Conservation (phyloP, 2,329 filamentous ascomycete species). For the Colletotrichum brevisporum region DNA sequence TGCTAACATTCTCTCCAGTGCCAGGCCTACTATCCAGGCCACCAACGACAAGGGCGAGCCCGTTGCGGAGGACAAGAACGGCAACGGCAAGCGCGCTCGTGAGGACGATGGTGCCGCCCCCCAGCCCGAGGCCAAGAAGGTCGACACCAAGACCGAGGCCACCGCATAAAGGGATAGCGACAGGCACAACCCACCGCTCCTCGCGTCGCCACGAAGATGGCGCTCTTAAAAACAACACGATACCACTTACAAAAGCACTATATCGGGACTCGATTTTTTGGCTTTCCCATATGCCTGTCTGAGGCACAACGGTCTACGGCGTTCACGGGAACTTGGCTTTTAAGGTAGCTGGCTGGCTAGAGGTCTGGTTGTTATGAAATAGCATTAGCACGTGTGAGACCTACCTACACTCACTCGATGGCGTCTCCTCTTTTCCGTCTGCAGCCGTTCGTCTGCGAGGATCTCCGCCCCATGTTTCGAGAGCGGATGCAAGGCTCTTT, state of each 20-base stretch:
- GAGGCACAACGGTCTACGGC: slow-evolving; percentile 37
- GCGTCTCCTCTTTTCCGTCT: slow-evolving; percentile 7
- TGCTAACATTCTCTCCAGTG: slow-evolving; percentile 45
- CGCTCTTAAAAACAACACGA: slow-evolving; percentile 33
- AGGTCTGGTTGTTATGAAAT: slow-evolving; percentile 40
- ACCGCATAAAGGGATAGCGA: slow-evolving; percentile 27
- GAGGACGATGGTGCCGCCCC: slow-evolving; percentile 63
- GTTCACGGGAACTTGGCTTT: slow-evolving; percentile 37
- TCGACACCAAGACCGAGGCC: slow-evolving; percentile 64
- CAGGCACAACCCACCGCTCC: background rate
- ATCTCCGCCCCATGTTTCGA: slow-evolving; percentile 1
- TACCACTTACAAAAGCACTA: slow-evolving; percentile 41
- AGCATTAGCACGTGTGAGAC: slow-evolving; percentile 37
- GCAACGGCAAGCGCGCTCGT: slow-evolving; percentile 68
- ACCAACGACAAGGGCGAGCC: slow-evolving; percentile 56
- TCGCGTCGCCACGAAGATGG: background rate
- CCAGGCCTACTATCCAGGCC: slow-evolving; percentile 60
- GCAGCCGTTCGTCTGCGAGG: slow-evolving; percentile 23
- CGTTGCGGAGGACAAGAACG: slow-evolving; percentile 43
- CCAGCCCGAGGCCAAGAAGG: slow-evolving; percentile 73
- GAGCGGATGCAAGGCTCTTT: slow-evolving; percentile 11
- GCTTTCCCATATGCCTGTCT: slow-evolving; percentile 28
- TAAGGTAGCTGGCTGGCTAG: slow-evolving; percentile 38
- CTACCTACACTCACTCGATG: slow-evolving; percentile 11
- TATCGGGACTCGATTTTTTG: slow-evolving; percentile 40